phyloP scores from a whole-genome alignment of 2,329 filamentous ascomycete species.

The Claviceps fusiformis region DNA sequence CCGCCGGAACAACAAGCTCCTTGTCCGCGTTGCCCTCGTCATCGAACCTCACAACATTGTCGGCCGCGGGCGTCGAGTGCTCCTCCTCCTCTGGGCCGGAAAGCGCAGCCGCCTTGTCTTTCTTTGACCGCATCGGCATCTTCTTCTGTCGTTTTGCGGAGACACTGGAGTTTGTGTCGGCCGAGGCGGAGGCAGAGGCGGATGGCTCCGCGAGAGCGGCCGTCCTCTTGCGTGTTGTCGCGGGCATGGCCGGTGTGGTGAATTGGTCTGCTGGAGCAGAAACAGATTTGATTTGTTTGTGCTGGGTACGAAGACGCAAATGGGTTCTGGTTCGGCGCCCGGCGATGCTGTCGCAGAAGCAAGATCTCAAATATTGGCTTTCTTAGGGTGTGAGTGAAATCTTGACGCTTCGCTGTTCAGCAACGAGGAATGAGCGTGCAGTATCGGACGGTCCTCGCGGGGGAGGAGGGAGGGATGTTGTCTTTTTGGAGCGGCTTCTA shows the following conservation, averaged over 20 bases:
- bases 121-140: conserved; percentile 22
- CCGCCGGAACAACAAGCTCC: conserved; percentile 1
- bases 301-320: too few relatives aligned
- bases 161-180: conserved; percentile 2
- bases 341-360: neutral
- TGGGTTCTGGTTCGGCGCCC: neutral
- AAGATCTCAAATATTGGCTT: too few relatives aligned
- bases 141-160: conserved; percentile 13
- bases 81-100: neutral
- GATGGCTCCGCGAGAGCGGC: conserved; percentile 11
- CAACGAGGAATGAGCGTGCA: too few relatives aligned
- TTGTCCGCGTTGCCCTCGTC: conserved; percentile 19
- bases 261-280: neutral
- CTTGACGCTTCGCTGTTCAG: too few relatives aligned
- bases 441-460: too few relatives aligned
- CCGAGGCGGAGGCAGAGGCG: neutral
- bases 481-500: too few relatives aligned
- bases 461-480: too few relatives aligned
- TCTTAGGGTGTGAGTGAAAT: too few relatives aligned
- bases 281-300: neutral
- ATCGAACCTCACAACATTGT: conserved; percentile 21
- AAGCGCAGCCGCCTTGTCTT: conserved; percentile 12
- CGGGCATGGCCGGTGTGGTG: conserved; percentile 9
- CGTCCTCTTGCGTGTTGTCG: conserved; percentile 18
- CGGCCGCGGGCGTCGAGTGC: conserved; percentile 11